Evolutionary conservation across 1,284 basidiomycete species (phyloP).

Genomic region (Boletus smithii): DNA sequence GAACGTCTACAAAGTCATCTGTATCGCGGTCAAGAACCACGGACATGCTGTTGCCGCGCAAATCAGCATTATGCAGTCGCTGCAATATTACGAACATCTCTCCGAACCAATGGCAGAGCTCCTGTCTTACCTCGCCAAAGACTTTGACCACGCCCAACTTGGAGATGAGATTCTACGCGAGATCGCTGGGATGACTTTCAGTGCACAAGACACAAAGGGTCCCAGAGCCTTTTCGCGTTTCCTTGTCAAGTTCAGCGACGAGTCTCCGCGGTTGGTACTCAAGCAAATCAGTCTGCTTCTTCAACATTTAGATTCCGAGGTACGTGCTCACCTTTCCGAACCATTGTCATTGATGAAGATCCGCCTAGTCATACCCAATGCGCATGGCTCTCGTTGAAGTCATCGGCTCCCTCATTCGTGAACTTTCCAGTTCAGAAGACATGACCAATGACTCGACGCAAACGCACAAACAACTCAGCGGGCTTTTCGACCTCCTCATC

Average conservation of each 20-base stretch:
- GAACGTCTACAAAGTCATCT: slow-evolving; percentile 86
- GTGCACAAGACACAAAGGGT: slow-evolving; percentile 81
- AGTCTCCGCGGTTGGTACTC: slow-evolving; percentile 80
- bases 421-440: slow-evolving; percentile 62
- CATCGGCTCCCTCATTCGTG: slow-evolving; percentile 76
- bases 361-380: slow-evolving; percentile 84
- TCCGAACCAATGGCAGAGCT: slow-evolving; percentile 94
- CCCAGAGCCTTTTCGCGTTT: slow-evolving; percentile 86
- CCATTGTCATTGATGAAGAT: slow-evolving; percentile 1
- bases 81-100: slow-evolving; percentile 94
- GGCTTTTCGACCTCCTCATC: slow-evolving; percentile 80
- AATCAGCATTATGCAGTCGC: slow-evolving; percentile 85
- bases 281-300: slow-evolving; percentile 89
- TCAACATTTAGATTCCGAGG: slow-evolving; percentile 90
- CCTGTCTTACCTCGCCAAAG: slow-evolving; percentile 73
- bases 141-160: slow-evolving; percentile 88
- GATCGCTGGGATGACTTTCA: slow-evolving; percentile 77
- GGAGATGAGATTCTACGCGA: slow-evolving; percentile 90
- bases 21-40: slow-evolving; percentile 89
- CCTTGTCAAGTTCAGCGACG: slow-evolving; percentile 78
- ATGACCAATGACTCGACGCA: slow-evolving; percentile 50
- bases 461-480: slow-evolving; percentile 78
- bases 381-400: slow-evolving; percentile 90
- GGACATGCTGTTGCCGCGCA: slow-evolving; percentile 82
- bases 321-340: slow-evolving; percentile 34